These are phyloP conservation scores for Ophiocordyceps camponoti-floridani DNA, from an alignment of 2,329 filamentous ascomycete genomes.

Conservation along the genomic window DNA sequence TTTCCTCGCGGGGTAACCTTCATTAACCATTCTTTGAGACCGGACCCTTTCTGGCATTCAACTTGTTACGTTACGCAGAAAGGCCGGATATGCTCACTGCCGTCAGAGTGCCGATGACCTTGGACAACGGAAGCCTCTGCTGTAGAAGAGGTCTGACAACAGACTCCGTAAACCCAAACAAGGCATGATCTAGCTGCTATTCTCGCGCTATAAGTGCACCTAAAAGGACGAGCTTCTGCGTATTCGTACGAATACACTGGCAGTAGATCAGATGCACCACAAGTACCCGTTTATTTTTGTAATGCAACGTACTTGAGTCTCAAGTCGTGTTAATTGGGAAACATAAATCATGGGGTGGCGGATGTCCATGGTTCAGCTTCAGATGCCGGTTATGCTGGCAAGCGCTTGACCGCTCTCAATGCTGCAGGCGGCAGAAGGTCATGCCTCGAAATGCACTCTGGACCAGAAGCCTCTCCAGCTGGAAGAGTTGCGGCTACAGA, in stretches of 20 bases:
- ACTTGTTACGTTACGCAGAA: not conserved
- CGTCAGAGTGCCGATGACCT: not conserved
- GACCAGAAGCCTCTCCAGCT: not conserved
- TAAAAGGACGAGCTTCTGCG: not conserved
- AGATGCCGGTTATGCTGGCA: not conserved
- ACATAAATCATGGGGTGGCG: too few relatives aligned
- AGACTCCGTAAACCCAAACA: too few relatives aligned
- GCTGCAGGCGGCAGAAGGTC: not conserved
- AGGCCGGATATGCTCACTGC: not conserved
- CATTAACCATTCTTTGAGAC: not conserved
- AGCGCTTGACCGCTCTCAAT: not conserved
- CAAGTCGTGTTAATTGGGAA: not conserved
- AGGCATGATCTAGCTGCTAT: too few relatives aligned
- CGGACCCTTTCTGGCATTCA: not conserved
- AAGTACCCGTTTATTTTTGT: not conserved
- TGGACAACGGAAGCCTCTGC: too few relatives aligned
- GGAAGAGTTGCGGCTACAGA: not conserved
- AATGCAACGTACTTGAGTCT: not conserved
- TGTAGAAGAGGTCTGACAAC: too few relatives aligned
- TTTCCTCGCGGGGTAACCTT: too few relatives aligned
- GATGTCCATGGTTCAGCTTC: not conserved
- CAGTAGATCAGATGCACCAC: not conserved
- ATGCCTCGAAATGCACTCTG: not conserved
- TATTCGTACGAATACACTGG: not conserved
- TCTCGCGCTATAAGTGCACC: not conserved